Evolutionary conservation across 768 basidiomycete species (phyloP).

Genomic region (Lepiota brunneoincarnata): DNA sequence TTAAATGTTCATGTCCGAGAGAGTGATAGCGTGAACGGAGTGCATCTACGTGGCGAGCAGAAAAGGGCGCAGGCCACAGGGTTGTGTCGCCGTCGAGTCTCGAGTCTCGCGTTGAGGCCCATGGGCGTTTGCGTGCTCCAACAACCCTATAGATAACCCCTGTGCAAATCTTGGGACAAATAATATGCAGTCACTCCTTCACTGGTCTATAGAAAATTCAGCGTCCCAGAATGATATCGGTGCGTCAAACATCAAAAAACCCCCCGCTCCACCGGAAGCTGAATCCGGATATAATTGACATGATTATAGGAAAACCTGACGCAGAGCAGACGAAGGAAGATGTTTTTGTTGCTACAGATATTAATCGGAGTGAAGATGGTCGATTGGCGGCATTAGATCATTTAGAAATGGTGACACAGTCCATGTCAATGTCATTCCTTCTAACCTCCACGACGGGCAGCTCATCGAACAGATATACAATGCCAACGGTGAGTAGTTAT

Average conservation of each 20-base stretch:
- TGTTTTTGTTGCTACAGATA: constrained; percentile 61
- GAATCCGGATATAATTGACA: constrained; percentile 81
- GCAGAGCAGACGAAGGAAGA: constrained; percentile 82
- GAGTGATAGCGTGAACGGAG: too few species aligned
- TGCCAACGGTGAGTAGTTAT: constrained; percentile 61
- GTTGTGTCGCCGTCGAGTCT: too few species aligned
- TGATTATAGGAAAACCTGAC: constrained; percentile 83
- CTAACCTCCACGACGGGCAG: constrained; percentile 33
- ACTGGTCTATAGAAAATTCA: constrained; percentile 82
- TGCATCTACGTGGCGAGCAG: too few species aligned
- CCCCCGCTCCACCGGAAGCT: constrained; percentile 46
- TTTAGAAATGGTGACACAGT: constrained; percentile 72
- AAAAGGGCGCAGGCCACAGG: too few species aligned
- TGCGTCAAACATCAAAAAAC: constrained; percentile 24
- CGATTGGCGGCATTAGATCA: constrained; percentile 75
- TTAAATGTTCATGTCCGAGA: too few species aligned
- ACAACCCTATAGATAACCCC: not conserved
- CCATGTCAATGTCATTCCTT: not conserved
- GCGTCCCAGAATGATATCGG: constrained; percentile 26
- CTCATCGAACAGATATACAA: constrained; percentile 89
- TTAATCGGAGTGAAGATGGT: constrained; percentile 48
- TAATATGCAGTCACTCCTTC: constrained; percentile 71
- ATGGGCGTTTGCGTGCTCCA: too few species aligned
- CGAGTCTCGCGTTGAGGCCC: too few species aligned
- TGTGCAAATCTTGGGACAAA: not conserved